Conservation (phyloP, 208 protist genomes). For the Trypanosoma avium region DNA sequence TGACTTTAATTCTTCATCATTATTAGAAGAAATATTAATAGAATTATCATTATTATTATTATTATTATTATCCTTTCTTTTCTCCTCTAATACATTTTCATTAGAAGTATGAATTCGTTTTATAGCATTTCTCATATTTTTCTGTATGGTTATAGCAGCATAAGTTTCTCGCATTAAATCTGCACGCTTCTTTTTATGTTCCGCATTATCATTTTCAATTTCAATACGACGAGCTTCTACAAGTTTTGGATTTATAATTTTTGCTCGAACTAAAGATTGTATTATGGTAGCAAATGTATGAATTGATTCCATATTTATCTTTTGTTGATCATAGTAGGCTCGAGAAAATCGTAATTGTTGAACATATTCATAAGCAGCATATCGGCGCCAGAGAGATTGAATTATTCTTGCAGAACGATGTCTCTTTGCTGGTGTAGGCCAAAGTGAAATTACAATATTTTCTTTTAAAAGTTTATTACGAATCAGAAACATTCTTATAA, state of each 20-base stretch:
- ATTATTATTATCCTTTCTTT: too few relatives aligned
- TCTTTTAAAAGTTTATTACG: constrained; percentile 12
- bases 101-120: neutral
- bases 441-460: neutral
- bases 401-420: constrained; percentile 35
- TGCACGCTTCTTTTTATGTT: constrained; percentile 16
- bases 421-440: constrained; percentile 9
- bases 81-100: too few relatives aligned
- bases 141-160: constrained; percentile 4
- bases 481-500: constrained; percentile 58
- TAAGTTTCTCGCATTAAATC: neutral
- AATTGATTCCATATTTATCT: constrained; percentile 36
- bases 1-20: neutral
- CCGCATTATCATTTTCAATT: constrained; percentile 2
- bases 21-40: neutral
- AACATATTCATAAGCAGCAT: constrained; percentile 31
- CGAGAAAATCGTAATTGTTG: constrained; percentile 32
- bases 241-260: constrained; percentile 17
- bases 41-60: neutral
- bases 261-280: constrained; percentile 40
- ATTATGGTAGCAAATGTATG: constrained; percentile 58
- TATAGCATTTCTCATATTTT: neutral
- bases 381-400: constrained; percentile 49
- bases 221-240: constrained; percentile 19
- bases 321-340: constrained; percentile 35